Evolutionary conservation across 371 early-diverging fungal genomes (phyloP), one percentile per base, ranked within the genome.

Genomic region (Actinomucor elegans): DNA sequence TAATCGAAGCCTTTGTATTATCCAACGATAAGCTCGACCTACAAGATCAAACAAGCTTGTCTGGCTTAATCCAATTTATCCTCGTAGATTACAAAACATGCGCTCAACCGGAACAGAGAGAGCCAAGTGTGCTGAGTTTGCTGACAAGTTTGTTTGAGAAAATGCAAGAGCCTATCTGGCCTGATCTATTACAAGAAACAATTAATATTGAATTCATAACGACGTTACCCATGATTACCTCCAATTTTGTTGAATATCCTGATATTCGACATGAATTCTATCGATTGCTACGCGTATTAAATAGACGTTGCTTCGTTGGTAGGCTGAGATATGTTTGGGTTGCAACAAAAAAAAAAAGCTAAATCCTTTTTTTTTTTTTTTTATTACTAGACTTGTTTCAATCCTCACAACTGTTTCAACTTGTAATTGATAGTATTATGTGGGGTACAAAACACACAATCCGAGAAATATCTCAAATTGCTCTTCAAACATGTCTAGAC

Each of bases 381-480:
- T 6, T 21, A 32, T 10, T 36, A 42, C 35, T 71, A 82, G 96
- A 96, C 3, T 71, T 95, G 24, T 60, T 94, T 46, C 73, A 69
- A 5, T 63, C 84, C 18, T 73, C 80, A 9, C 49, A 58, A n/a
- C 80, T 87, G 55, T 89, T 97, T 67, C 83, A 88, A 46, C 71
- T 94, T 8, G 67, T 94, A 52, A 73, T 90, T 48, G 90, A 94
- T 79, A 87, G 90, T 54, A 82, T 97, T 28, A 86, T 96, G 28
- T 97, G 97, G 97, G 96, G 89, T 4, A 92, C 96, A 66, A 96
- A 97, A 74, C 98, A 98, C 71, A 92, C 94, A 0, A 83, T 86
- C 80, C 84, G 93, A 37, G 97, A 96, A 49, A 91, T 98, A 50
- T 86, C 94, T 45, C 94, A 97, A 46, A 73, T 82, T 27, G 93